phyloP scores from a whole-genome alignment of 1,139 yeast genomes.

The Yamadazyma dendronema region DNA sequence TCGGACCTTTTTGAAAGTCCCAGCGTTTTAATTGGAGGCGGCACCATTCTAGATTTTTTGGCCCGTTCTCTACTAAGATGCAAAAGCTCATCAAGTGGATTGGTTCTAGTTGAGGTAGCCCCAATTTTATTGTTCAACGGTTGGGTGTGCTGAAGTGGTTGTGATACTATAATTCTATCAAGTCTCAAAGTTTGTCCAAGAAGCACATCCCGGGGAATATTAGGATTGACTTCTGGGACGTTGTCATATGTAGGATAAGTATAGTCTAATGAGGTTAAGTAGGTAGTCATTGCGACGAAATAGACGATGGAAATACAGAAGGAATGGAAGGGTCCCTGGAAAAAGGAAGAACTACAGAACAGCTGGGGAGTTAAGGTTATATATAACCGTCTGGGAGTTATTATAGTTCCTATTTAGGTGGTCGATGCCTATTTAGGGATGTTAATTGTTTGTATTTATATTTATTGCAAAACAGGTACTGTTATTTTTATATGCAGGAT shows the following conservation, averaged over 20 bases:
- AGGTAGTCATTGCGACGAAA: conserved; percentile 3
- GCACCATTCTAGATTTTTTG: conserved; percentile 6
- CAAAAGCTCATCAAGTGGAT: conserved; percentile 32
- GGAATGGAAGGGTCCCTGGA: not conserved
- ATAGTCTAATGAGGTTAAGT: conserved; percentile 19
- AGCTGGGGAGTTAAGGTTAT: not conserved
- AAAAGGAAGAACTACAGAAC: not conserved
- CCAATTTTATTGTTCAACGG: conserved; percentile 9
- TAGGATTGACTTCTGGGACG: conserved; percentile 12
- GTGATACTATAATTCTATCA: conserved; percentile 6
- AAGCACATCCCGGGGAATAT: conserved; percentile 19
- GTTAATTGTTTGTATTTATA: conserved; percentile 22
- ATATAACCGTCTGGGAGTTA: not conserved
- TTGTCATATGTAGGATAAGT: conserved; percentile 21
- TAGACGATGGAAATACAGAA: not conserved
- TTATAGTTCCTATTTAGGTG: not conserved
- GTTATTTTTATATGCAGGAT: not conserved
- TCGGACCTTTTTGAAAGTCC: conserved; percentile 8
- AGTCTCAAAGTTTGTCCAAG: conserved; percentile 26
- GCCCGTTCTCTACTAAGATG: conserved; percentile 21
- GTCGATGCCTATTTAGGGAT: conserved; percentile 17
- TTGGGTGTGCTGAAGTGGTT: conserved; percentile 3
- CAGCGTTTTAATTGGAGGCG: conserved; percentile 8
- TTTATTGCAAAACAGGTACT: conserved; percentile 7
- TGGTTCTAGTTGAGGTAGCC: conserved; percentile 10